Base-by-base conservation (phyloP, 2,329 filamentous ascomycete genomes). In the Paecilomyces sp. region DNA sequence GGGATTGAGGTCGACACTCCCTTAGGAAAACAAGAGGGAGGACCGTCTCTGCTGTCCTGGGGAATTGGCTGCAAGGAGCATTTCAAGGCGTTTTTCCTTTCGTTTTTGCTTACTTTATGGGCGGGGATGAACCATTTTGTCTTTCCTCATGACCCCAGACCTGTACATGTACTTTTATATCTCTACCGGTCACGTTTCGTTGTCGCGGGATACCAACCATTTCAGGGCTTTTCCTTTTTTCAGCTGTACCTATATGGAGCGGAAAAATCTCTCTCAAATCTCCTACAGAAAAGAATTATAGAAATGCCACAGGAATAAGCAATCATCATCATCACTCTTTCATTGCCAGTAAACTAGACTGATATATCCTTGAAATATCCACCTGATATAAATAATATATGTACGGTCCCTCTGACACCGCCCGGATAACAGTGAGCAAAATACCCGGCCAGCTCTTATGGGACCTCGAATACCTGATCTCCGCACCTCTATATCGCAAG, bases 371-470 rank as follows among this genome's bases (percentile, higher is more conserved):
- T 6, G 3, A 28, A 3, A 28, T 28, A 28, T 28, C 6, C 36
- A 41, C 5, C 18, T 41, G 13, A 28, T 51, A 33, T 24, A 41
- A 33, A 34, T 57, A 62, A 64, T 58, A 56, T 60, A 85, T 92
- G 88, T 92, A 69, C 80, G 86, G 83, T 83, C 79, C 88, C 85
- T 92, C 89, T 92, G 89, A 92, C 89, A 86, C 89, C 85, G 88
- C 86, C 88, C 84, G 83, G 84, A 85, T 85, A 89, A 90, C 79
- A 75, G 76, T 72, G 75, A 73, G 73, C 71, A 80, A 78, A 82
- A 82, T 85, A 80, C 85, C 78, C 82, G 83, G 85, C 84, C 86
- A 88, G 86, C 81, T 88, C 86, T 88, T 88, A 88, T 87, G 83
- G 83, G 79, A 83, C 82, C 83, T 79, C 65, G 3, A 66, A 71